Evolutionary conservation across 2,329 filamentous ascomycete genomes (phyloP), one percentile per base, ranked within the genome.

Genomic region (Claviceps arundinis): DNA sequence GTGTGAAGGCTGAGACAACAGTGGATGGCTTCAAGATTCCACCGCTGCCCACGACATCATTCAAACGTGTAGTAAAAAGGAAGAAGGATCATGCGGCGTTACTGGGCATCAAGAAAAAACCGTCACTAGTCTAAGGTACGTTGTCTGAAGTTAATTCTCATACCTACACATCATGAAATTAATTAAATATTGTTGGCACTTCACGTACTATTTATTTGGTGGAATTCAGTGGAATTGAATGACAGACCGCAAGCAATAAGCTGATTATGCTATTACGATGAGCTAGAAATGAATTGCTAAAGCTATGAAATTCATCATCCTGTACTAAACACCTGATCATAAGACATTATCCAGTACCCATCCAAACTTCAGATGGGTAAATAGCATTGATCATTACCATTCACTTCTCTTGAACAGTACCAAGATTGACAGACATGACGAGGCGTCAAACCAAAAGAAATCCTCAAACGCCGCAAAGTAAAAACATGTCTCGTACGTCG

Each of bases 101-200:
- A 22, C 68, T 95, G 48, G 89, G 90, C 1, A 90, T 96, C 61
- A 96, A 95, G 73, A 93, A 88, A 75, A 91, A 89, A 69, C 72
- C 76, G 16, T 72, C 77, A 1, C 61, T 83, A 17, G 75, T 81
- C 4, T 82, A 62, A 44, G 0, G 5, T 16, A 2, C 30, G 11
- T 34, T 11, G 0, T 3, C 9, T 11, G 30, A 34, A 34, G 30
- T 3, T 4, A 11, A 34, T 4, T 4, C 2, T 11, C 8, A 34
- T 9, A 3, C 17, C 17, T 19, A 19, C 9, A 11, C 4, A 2
- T 11, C 11, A 34, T 9, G 30, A 4, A 11, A 34, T 34, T 9
- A 11, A 4, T 34, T 34, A 0, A 34, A 34, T 34, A 34, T 11
- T 34, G 6, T 11, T 34, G 9, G 3, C 30, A 11, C 9, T 34